Conservation (phyloP, 352 stramenopile species). For the Pythium folliculosum region DNA sequence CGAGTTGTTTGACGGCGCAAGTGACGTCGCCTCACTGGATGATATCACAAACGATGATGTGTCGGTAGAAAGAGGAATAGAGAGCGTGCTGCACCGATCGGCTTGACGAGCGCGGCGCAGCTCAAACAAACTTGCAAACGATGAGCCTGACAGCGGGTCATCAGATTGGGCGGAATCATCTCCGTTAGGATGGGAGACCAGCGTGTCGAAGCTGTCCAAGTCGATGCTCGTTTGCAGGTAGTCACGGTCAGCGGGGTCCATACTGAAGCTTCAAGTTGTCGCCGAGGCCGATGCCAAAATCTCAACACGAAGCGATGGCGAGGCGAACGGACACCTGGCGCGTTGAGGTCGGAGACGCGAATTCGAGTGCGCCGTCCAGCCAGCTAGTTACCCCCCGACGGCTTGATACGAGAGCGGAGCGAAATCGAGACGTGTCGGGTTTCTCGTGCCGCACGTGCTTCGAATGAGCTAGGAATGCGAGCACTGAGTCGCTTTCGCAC, state of each 20-base stretch:
- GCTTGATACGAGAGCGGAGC: background rate
- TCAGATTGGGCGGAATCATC: background rate
- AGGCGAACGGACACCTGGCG: too few relatives aligned
- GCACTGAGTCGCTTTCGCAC: background rate
- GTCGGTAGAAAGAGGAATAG: constrained; percentile 2
- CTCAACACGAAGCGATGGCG: background rate
- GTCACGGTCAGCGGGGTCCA: background rate
- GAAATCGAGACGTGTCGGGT: background rate
- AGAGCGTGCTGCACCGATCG: constrained; percentile 9
- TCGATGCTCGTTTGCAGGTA: constrained; percentile 6
- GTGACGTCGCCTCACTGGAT: constrained; percentile 1
- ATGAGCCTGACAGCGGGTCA: background rate
- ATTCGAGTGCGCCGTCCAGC: too few relatives aligned
- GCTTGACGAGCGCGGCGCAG: background rate
- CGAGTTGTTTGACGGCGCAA: constrained; percentile 13
- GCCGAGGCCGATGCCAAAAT: background rate
- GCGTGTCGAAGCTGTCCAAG: constrained; percentile 18
- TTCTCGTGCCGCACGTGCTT: background rate
- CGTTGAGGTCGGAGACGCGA: too few relatives aligned
- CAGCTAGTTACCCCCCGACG: background rate
- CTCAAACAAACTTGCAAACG: background rate
- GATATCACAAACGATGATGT: constrained; percentile 2
- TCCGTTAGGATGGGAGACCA: background rate
- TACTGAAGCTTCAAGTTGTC: background rate
- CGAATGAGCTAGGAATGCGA: constrained; percentile 9